Evolutionary conservation across 306 rosid species (phyloP).

Genomic region (Astragalus glycyphyllos): DNA sequence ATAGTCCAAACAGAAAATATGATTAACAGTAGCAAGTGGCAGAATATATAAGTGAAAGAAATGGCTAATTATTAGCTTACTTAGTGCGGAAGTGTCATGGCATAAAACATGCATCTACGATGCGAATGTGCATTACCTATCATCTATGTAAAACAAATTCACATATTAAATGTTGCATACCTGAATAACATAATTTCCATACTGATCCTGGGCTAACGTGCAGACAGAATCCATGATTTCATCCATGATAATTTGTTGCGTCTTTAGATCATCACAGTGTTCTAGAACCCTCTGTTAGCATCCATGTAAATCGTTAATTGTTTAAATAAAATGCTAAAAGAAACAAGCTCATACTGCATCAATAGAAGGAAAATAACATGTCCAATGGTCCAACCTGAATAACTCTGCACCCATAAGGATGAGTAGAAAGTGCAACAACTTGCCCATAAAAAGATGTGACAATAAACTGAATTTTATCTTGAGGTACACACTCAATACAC

Average conservation of each 20-base stretch:
- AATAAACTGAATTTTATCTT: conserved; percentile 84
- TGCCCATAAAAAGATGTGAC: conserved; percentile 92
- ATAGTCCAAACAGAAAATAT: neutral
- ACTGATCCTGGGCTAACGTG: conserved; percentile 91
- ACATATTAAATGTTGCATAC: conserved; percentile 48
- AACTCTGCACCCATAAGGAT: conserved; percentile 98
- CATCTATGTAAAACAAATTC: conserved; percentile 14
- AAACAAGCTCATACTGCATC: conserved; percentile 27
- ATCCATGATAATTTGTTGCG: conserved; percentile 86
- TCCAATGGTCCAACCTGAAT: conserved; percentile 73
- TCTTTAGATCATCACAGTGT: conserved; percentile 76
- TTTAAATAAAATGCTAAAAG: conserved; percentile 41
- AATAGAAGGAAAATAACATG: conserved; percentile 18
- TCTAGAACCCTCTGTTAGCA: conserved; percentile 93
- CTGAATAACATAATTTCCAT: conserved; percentile 98
- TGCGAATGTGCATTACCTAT: conserved; percentile 26
- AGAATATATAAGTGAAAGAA: neutral
- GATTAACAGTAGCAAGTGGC: conserved; percentile 21
- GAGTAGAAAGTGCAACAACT: conserved; percentile 89
- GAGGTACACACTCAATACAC: conserved; percentile 92
- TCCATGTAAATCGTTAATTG: conserved; percentile 38
- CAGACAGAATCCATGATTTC: conserved; percentile 94
- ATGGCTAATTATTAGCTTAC: conserved; percentile 18
- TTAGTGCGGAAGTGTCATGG: conserved; percentile 9
- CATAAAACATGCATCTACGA: conserved; percentile 1